Evolutionary conservation across 371 early-diverging fungal species (phyloP).

Genomic region (Circinella minor): DNA sequence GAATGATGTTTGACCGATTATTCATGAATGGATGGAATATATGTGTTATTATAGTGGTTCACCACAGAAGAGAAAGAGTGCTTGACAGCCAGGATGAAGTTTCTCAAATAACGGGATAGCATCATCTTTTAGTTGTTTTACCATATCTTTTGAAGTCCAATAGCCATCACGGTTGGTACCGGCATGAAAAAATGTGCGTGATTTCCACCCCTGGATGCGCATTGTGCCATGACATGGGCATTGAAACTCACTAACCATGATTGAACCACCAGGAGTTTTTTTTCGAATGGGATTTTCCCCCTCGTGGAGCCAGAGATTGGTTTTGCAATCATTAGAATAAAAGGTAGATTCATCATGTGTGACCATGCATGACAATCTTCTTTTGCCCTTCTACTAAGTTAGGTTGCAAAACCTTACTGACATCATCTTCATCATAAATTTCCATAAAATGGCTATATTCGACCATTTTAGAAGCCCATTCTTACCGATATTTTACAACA

Average conservation of each 20-base stretch:
- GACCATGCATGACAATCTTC: no score
- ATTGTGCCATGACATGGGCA: slow-evolving; percentile 17
- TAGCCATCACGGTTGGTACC: no score
- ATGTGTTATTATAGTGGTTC: no score
- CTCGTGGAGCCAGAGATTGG: slow-evolving; percentile 2
- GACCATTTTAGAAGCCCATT: slow-evolving; percentile 6
- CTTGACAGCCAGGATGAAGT: slow-evolving; percentile 16
- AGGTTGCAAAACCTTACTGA: neutral
- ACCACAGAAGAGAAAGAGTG: slow-evolving; percentile 10
- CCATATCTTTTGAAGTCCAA: no score
- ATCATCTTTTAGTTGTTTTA: neutral
- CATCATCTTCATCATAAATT: slow-evolving; percentile 12
- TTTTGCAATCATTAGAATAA: slow-evolving; percentile 14
- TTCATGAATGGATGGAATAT: no score
- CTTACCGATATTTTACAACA: slow-evolving; percentile 10
- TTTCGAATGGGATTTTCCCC: neutral
- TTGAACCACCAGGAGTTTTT: no score
- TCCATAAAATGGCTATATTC: slow-evolving; percentile 9
- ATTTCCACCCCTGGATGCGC: neutral
- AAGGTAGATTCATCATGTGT: slow-evolving; percentile 20
- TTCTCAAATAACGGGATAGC: slow-evolving; percentile 13
- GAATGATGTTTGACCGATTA: no score
- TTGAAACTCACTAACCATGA: no score
- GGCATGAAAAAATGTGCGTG: slow-evolving; percentile 1
- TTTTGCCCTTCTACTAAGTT: neutral